Evolutionary conservation across 2,329 filamentous ascomycete species (phyloP), one percentile per base, ranked within the genome.

Genomic region (Aspergillus japonicus): DNA sequence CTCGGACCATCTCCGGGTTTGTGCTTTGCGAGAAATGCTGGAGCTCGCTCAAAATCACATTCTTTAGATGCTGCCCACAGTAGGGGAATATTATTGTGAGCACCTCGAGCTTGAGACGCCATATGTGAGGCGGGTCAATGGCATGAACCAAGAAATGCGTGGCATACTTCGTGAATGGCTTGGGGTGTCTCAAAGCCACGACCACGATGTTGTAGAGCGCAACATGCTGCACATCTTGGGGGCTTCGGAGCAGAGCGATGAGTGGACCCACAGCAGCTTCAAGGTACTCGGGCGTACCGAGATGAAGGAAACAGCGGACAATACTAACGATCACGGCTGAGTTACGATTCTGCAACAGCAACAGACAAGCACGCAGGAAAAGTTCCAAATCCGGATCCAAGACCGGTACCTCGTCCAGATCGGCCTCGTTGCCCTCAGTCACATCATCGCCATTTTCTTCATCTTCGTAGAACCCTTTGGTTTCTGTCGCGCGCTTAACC

Each of bases 181-280:
- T 81, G 0, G 95, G 92, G 16, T 86, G 82, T 29, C 83, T 80
- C 11, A 98, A 82, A 69, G 91, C 95, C 49, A 99, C 90, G n/a
- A 92, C 90, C 11, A 97, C 92, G 60, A 98, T 93, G 72, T 98
- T 97, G 81, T 94, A 94, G 19, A 99, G 83, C 1, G 92, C 93
- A 44, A 96, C 85, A 70, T 96, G 89, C 71, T 96, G 89, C 54
- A 96, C 92, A 71, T 98, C 94, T 61, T 90, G 87, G 0, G 92
- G 87, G 12, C 91, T 89, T 58, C 95, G 87, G 59, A 99, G 81
- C 33, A 99, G 84, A 16, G 94, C 92, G 21, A 97, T 84, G 26
- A 99, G 79, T 0, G 95, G 94, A 0, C 94, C 93, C 58, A 96
- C 86, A 6, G 92, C 88, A 23, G 84, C 80, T 64, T 86, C 83